Evolutionary conservation across 805 yeast species (phyloP).

Genomic region (Phaffomyces thermotolerans): DNA sequence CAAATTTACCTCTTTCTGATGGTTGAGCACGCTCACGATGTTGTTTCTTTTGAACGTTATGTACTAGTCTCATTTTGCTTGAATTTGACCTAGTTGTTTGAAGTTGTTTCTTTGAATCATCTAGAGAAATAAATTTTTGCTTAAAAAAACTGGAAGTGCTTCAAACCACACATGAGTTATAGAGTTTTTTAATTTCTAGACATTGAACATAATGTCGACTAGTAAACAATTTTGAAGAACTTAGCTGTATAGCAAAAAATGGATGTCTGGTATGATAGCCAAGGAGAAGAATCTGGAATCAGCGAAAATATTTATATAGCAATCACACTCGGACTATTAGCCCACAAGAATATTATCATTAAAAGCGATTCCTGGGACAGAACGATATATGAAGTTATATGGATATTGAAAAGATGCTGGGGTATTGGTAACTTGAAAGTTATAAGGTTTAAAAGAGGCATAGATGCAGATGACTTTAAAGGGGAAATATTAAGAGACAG

Average conservation of each 20-base stretch:
- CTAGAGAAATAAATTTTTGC: no score
- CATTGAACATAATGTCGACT: no score
- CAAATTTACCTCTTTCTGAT: constrained; percentile 60
- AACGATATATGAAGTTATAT: not conserved
- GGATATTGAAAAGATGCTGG: not conserved
- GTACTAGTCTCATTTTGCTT: constrained; percentile 70
- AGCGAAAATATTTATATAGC: constrained; percentile 9
- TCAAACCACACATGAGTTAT: no score
- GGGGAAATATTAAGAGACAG: no score
- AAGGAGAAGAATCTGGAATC: not conserved
- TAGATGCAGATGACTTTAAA: no score
- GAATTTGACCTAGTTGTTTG: not conserved
- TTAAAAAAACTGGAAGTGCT: no score
- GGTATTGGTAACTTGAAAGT: not conserved
- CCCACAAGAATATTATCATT: constrained; percentile 22
- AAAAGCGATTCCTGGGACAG: not conserved
- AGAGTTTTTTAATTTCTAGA: no score
- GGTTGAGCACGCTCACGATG: constrained; percentile 93
- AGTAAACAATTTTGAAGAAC: not conserved
- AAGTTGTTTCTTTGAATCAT: not conserved
- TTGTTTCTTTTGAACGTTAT: constrained; percentile 91
- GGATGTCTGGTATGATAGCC: not conserved
- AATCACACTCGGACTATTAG: constrained; percentile 15
- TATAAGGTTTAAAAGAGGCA: not conserved
- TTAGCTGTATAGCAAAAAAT: not conserved